phyloP scores from a whole-genome alignment of 1,284 basidiomycete genomes.

The Veloporphyrellus conicus region DNA sequence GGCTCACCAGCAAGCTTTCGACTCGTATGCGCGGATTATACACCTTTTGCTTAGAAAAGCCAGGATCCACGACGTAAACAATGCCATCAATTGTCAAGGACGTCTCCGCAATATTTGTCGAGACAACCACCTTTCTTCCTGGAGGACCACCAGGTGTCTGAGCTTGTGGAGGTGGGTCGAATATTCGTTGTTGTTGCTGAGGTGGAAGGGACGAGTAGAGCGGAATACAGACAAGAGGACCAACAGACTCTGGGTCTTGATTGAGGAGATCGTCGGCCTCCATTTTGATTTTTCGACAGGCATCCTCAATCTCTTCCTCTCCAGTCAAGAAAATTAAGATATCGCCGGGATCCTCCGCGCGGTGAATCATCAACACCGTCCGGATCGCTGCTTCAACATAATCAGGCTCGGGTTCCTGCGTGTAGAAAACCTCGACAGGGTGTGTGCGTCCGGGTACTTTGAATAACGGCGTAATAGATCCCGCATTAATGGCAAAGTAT shows the following conservation, averaged over 20 bases:
- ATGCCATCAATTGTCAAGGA: conserved; percentile 98
- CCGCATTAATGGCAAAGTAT: conserved; percentile 75
- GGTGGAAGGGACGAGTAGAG: conserved; percentile 93
- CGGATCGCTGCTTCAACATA: conserved; percentile 97
- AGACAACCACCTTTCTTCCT: conserved; percentile 91
- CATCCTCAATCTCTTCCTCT: conserved; percentile 98
- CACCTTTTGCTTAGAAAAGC: conserved; percentile 96
- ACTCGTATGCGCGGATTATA: conserved; percentile 97
- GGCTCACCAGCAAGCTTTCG: conserved; percentile 88
- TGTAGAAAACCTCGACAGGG: conserved; percentile 95
- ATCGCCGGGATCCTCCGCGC: conserved; percentile 92
- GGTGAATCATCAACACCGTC: conserved; percentile 96
- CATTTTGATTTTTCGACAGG: conserved; percentile 88
- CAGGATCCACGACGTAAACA: conserved; percentile 97
- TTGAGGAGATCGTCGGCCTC: conserved; percentile 80
- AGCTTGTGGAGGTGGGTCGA: conserved; percentile 77
- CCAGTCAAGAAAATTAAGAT: conserved; percentile 94
- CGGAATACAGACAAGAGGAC: conserved; percentile 85
- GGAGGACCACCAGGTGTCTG: conserved; percentile 66
- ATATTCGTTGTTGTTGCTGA: conserved; percentile 92
- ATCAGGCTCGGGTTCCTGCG: conserved; percentile 92
- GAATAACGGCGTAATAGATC: conserved; percentile 74
- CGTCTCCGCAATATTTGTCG: conserved; percentile 98
- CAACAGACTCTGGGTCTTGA: conserved; percentile 72
- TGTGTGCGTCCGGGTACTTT: conserved; percentile 96